Conservation (phyloP, 495 filamentous ascomycete species). For the Aspergillus affinis region DNA sequence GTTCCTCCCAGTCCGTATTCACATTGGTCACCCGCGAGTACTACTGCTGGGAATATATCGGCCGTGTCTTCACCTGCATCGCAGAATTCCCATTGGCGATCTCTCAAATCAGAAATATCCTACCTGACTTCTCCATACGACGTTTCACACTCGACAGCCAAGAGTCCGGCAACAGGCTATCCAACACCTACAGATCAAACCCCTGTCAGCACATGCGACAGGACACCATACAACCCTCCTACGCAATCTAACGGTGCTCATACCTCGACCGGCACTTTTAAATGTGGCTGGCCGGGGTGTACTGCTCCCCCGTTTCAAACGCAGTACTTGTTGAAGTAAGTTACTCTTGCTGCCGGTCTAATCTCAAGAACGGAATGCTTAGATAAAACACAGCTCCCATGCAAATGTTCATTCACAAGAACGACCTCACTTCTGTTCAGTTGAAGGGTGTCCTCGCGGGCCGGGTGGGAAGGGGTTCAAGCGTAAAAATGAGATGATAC, state of each 20-base stretch:
- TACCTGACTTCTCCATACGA: constrained; percentile 32
- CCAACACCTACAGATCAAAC: constrained; percentile 45
- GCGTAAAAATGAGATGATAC: constrained; percentile 98
- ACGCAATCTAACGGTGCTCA: constrained; percentile 26
- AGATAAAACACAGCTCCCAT: constrained; percentile 71
- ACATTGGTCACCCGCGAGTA: constrained; percentile 40
- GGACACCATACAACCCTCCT: constrained; percentile 20
- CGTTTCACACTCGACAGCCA: constrained; percentile 28
- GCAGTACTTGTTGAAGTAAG: constrained; percentile 78
- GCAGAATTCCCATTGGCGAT: constrained; percentile 29
- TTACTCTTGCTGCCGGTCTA: constrained; percentile 10
- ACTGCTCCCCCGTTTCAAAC: constrained; percentile 88
- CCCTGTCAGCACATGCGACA: constrained; percentile 24
- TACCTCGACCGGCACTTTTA: constrained; percentile 42
- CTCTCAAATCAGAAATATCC: constrained; percentile 25
- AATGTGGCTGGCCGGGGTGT: constrained; percentile 72
- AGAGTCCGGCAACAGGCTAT: constrained; percentile 41
- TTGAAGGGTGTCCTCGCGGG: constrained; percentile 73
- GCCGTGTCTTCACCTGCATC: constrained; percentile 43
- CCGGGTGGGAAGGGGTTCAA: constrained; percentile 95
- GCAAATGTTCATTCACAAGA: constrained; percentile 92
- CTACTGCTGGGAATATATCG: constrained; percentile 31
- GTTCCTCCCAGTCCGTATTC: constrained; percentile 41
- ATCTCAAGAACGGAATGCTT: constrained; percentile 10
- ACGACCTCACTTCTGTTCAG: constrained; percentile 88